Base-by-base conservation (phyloP, 352 stramenopile species). In the Globisporangium takayamanum region DNA sequence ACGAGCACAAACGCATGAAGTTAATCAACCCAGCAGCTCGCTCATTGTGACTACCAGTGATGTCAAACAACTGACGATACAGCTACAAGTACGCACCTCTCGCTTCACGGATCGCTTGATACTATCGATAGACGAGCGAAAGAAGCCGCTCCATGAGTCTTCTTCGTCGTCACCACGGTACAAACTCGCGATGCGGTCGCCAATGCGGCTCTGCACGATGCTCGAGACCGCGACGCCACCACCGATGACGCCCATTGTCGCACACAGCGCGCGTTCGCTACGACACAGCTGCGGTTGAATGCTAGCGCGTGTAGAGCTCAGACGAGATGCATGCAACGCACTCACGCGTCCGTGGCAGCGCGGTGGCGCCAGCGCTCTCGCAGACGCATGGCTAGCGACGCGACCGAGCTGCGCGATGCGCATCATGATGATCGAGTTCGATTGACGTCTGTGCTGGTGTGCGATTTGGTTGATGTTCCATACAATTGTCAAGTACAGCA, bases 231-330 rank as follows among this genome's bases (percentile, higher is more conserved):
- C 55, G 18, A 85, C 54, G 10, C 79, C 79, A 20, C 74, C 71
- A 0, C 73, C 76, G 15, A 87, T 59, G 14, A 78, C 55, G 15
- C 76, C 76, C 62, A 89, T 67, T 52, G 67, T 84, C 44, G 75
- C 72, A 7, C 74, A 72, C 15, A 89, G 60, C 25, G 74, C 59
- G n/a, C 66, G 61, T 30, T 89, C 75, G 18, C 74, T 68, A 14
- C 57, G 18, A 15, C n/a, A 63, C 15, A 62, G 26, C 18, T 30
- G 54, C 33, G 15, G 22, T 41, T 57, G 49, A 15, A 53, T 20
- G 49, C 11, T 1, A 53, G 28, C 14, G 50, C n/a, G 20, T 11
- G 30, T 53, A n/a, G 12, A 26, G 33, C 30, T 46, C 36, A 51
- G 18, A 11, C 48, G 56, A 44, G 25, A 20, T 12, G 2, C 33